Evolutionary conservation across 306 rosid species (phyloP), one percentile per base, ranked within the genome.

Genomic region (Prunus mira): DNA sequence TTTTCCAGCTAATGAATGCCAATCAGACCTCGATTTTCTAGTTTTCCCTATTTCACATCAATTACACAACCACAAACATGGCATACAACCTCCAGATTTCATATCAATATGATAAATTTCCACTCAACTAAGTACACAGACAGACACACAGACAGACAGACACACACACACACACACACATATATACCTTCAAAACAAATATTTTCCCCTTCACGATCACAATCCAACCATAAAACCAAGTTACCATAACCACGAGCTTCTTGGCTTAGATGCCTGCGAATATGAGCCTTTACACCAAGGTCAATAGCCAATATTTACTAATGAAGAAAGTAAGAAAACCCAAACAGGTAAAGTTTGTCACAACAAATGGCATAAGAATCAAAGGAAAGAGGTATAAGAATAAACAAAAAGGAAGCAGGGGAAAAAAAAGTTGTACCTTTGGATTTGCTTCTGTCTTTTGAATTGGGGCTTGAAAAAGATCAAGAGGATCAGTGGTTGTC

Each of bases 121-220:
- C 17, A 57, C 13, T 15, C 30, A 19, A 30, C 50, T 20, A 63
- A 64, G 61, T 12, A 56, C 30, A 57, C 24, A 12, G 8, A 4
- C 11, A 57, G 17, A 65, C 2, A 28, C n/a, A 54, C 0, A 69
- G 60, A 34, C 30, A 2, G 3, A 27, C 28, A 27, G 0, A 57
- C 14, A 22, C 12, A 54, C 47, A 57, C 13, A 30, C 27, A 65
- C 4, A 28, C n/a, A 54, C 0, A 69, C 34, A 34, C 12, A 25
- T 11, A 75, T 49, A 72, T 85, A 94, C 98, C 98, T 87, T 94
- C 98, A 76, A 94, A 94, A 79, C 98, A 94, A 79, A 94, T 91
- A 79, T 91, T 94, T 86, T 94, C 98, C 76, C 98, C 98, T 86
- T 94, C 98, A 52, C 98, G 96, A 51, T 94, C 98, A 82, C 98